Evolutionary conservation across 2,329 filamentous ascomycete genomes (phyloP), one percentile per base, ranked within the genome.

Genomic region (Endothia cerciana): DNA sequence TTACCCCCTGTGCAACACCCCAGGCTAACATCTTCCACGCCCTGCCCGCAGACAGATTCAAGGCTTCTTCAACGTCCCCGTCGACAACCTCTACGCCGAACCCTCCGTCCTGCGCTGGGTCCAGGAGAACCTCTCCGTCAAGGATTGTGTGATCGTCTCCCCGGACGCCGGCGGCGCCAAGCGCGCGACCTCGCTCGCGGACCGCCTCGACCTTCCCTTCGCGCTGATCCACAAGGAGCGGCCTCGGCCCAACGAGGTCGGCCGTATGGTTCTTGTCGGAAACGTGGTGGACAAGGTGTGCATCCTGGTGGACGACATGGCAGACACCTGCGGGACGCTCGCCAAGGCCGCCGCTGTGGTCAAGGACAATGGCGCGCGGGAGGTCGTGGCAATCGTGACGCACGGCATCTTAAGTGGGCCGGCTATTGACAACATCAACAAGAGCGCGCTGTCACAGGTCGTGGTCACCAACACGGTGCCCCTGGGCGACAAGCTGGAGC

Each of bases 251-350:
- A 91, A 93, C 62, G 67, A 69, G 60, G 67, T 69, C 72, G 91
- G 89, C 17, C 91, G 89, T 53, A 93, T 94, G 89, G 91, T 94
- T 87, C 82, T 94, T 38, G 91, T 94, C 25, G 91, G 91, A 70
- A 87, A 93, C 74, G 90, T 94, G 30, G 86, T 89, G 71, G 91
- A 92, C 80, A 95, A 95, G 81, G 89, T 94, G 38, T 94, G 94
- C 67, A 97, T 99, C 74, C 89, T 99, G 59, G 94, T 99, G 58
- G 94, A 98, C 77, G 94, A 98, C 77, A 97, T 98, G 93, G 94
- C 94, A 40, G 94, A 98, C 76, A 97, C 94, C 4, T 97, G 94
- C 77, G 74, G 75, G 38, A 78, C 77, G 5, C 82, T 86, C 40
- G 82, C 82, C 77, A 98, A 98, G 81, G 95, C 94, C 2, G 95